Conservation (phyloP, 768 basidiomycete species). For the Suillus alpinus region DNA sequence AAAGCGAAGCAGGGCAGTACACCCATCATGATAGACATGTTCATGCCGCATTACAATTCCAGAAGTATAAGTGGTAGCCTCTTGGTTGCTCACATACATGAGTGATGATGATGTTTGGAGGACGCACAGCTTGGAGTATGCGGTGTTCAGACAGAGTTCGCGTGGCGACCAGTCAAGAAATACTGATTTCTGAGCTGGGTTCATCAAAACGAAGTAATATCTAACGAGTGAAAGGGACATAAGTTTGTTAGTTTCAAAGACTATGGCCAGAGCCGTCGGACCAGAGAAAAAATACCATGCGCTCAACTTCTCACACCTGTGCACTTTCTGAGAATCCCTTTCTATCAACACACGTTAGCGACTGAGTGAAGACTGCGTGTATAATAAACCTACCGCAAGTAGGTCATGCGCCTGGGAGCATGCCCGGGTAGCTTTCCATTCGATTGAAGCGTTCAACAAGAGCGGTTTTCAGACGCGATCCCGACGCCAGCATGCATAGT, state of each 20-base stretch:
- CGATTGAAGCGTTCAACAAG: neutral
- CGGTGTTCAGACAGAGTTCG: neutral
- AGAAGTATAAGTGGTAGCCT: neutral
- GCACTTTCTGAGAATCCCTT: neutral
- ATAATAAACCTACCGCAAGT: neutral
- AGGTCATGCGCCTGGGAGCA: neutral
- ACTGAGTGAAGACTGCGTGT: neutral
- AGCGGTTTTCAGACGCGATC: neutral
- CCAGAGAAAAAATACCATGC: neutral
- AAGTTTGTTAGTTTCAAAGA: neutral
- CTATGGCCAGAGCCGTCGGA: neutral
- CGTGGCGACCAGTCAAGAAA: neutral
- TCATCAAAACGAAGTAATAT: neutral
- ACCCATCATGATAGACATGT: neutral
- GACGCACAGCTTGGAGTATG: neutral
- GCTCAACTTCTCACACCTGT: neutral
- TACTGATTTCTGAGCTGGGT: neutral
- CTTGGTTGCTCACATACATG: neutral
- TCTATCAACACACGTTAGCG: neutral
- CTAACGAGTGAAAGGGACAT: neutral
- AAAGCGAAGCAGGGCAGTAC: neutral
- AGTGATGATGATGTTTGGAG: neutral
- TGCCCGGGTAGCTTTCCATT: neutral
- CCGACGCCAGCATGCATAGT: neutral
- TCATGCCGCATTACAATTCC: neutral